Conservation (phyloP, 164 flowering plant species). For the Vitis vinifera region DNA sequence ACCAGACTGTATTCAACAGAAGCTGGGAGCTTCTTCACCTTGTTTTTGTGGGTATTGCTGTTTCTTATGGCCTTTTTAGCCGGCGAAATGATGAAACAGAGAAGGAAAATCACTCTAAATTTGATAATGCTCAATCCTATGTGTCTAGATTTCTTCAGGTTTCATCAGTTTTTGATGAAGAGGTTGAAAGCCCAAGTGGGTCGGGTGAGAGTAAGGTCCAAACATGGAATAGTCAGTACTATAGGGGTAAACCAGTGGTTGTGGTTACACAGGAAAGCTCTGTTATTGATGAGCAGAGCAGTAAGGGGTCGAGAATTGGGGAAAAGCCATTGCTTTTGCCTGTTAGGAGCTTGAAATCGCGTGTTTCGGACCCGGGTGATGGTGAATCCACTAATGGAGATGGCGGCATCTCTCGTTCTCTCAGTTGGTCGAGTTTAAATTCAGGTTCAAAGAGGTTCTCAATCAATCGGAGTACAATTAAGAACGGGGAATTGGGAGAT, state of each 20-base stretch:
- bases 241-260: constrained; percentile 52
- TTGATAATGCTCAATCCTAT: constrained; percentile 56
- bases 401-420: constrained; percentile 12
- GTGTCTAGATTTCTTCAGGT: constrained; percentile 74
- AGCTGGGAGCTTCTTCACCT: constrained; percentile 94
- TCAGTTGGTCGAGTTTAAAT: constrained; percentile 32
- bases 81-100: constrained; percentile 50
- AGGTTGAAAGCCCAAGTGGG: constrained; percentile 40
- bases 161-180: constrained; percentile 81
- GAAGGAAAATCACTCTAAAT: constrained; percentile 33
- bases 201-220: constrained; percentile 56
- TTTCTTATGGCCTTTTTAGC: constrained; percentile 90
- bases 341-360: constrained; percentile 75
- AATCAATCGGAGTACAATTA: constrained; percentile 16
- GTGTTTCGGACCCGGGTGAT: constrained; percentile 33
- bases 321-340: constrained; percentile 74
- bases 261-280: constrained; percentile 51
- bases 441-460: constrained; percentile 21
- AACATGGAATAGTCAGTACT: constrained; percentile 71
- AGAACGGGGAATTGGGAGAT: constrained; percentile 28
- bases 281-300: constrained; percentile 34
- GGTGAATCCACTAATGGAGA: constrained; percentile 21
- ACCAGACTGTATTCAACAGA: constrained; percentile 49
- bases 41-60: constrained; percentile 81
- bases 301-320: constrained; percentile 9